A percentile compares a stretch with the other conserved stretches of the same genome.
These are phyloP conservation scores for Parastagonospora avenae DNA, from an alignment of 2,329 filamentous ascomycete genomes.

Conservation along the genomic window DNA sequence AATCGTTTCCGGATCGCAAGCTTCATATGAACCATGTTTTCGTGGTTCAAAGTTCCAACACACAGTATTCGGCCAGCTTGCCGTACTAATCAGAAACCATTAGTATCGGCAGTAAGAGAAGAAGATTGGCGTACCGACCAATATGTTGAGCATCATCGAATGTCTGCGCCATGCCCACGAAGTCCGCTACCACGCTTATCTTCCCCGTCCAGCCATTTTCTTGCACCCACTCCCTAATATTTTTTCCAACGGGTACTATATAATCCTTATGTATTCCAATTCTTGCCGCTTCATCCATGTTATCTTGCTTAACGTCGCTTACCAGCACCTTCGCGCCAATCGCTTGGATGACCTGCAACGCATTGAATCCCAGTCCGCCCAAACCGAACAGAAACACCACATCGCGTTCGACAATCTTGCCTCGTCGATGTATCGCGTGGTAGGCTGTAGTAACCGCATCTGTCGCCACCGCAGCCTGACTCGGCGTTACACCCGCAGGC, in stretches of 20 bases:
- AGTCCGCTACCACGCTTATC: conserved; percentile 24
- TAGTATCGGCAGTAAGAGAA: background rate
- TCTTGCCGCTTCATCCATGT: conserved; percentile 20
- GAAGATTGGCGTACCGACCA: conserved; percentile 2
- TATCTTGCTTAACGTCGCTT: conserved; percentile 29
- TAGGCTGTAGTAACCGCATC: conserved; percentile 30
- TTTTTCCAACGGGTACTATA: conserved; percentile 19
- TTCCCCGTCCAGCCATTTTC: conserved; percentile 24
- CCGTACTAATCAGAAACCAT: conserved; percentile 11
- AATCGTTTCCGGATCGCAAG: conserved; percentile 24
- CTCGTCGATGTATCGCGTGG: conserved; percentile 25
- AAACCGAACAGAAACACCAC: conserved; percentile 28
- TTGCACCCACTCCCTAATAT: conserved; percentile 19
- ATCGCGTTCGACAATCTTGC: conserved; percentile 13
- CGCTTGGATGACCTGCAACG: conserved; percentile 22
- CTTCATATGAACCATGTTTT: conserved; percentile 32
- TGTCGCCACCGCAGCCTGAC: conserved; percentile 24
- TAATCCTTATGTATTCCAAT: conserved; percentile 17
- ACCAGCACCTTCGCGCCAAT: conserved; percentile 25
- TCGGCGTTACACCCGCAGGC: conserved; percentile 17
- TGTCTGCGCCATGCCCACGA: conserved; percentile 25
- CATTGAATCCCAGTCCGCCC: conserved; percentile 28
- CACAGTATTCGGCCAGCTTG: conserved; percentile 26
- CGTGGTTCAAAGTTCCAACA: conserved; percentile 28
- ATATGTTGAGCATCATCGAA: conserved; percentile 29